phyloP scores from a whole-genome alignment of 441 rosid genomes.

The Erodium texanum region DNA sequence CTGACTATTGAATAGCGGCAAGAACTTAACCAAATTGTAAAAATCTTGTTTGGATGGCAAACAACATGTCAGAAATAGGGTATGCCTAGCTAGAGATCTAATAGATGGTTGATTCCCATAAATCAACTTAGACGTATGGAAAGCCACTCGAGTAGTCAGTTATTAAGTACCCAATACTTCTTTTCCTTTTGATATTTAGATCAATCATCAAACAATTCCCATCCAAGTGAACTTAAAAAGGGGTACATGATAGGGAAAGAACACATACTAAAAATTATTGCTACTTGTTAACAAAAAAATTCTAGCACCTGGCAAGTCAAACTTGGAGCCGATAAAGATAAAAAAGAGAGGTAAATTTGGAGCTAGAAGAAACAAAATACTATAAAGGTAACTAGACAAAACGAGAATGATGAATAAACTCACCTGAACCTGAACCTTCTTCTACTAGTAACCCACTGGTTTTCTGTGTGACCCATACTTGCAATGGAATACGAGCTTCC shows the following conservation, averaged over 20 bases:
- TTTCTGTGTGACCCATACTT: constrained; percentile 76
- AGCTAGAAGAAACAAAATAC: constrained; percentile 2
- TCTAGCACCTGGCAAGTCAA: neutral
- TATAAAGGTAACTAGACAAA: neutral
- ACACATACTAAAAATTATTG: neutral
- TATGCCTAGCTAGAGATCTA: neutral
- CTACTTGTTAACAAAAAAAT: neutral
- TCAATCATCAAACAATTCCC: neutral
- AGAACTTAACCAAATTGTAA: neutral
- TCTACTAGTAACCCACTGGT: constrained; percentile 65
- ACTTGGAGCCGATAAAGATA: neutral
- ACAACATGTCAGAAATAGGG: neutral
- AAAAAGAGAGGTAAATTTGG: neutral
- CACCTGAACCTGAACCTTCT: constrained; percentile 66
- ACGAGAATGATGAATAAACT: constrained; percentile 16
- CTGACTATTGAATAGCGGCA: neutral
- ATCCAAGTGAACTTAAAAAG: neutral
- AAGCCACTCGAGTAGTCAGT: neutral
- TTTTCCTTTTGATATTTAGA: neutral
- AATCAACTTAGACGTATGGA: neutral
- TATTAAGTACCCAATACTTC: neutral
- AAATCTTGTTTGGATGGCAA: neutral
- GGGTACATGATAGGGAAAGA: neutral
- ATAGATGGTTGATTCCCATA: neutral
- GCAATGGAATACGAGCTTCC: constrained; percentile 83